Conservation (phyloP, 371 early-diverging fungal genomes). For the Rhizopus arrhizus region DNA sequence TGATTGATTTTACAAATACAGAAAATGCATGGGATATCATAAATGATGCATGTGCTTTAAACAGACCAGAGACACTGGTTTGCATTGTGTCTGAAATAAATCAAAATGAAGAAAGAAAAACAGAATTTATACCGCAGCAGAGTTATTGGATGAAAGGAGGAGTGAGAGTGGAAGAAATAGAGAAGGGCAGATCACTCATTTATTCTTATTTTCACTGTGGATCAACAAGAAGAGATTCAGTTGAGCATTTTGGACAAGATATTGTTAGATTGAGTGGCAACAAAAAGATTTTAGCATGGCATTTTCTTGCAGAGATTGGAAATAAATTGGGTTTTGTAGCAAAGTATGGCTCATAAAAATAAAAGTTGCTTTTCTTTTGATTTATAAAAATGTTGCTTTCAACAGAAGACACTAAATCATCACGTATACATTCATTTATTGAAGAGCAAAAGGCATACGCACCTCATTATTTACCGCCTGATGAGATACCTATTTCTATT, state of each 20-base stretch:
- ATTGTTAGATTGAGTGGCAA: slow-evolving; percentile 31
- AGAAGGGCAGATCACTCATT: slow-evolving; percentile 5
- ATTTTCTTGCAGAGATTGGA: slow-evolving; percentile 46
- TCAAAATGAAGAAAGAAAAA: background rate
- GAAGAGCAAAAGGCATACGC: slow-evolving; percentile 5
- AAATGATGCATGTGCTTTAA: background rate
- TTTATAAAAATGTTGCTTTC: slow-evolving; percentile 20
- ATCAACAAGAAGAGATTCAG: slow-evolving; percentile 33
- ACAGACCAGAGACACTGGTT: slow-evolving; percentile 13
- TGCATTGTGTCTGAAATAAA: slow-evolving; percentile 13
- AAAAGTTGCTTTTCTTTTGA: slow-evolving; percentile 8
- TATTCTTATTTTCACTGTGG: slow-evolving; percentile 34
- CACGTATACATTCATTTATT: slow-evolving; percentile 4
- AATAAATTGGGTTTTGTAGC: slow-evolving; percentile 45
- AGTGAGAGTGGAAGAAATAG: background rate
- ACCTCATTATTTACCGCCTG: slow-evolving; percentile 8
- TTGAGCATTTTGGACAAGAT: slow-evolving; percentile 14
- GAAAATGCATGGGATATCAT: slow-evolving; percentile 19
- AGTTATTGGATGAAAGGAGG: slow-evolving; percentile 37
- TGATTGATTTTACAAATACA: slow-evolving; percentile 28
- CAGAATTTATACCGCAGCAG: slow-evolving; percentile 30
- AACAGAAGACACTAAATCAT: background rate
- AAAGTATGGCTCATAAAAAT: slow-evolving; percentile 47
- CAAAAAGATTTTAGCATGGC: slow-evolving; percentile 43
- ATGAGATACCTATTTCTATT: slow-evolving; percentile 4